Base-by-base conservation (phyloP, 179 eudicot species). In the Spergularia azorica region DNA sequence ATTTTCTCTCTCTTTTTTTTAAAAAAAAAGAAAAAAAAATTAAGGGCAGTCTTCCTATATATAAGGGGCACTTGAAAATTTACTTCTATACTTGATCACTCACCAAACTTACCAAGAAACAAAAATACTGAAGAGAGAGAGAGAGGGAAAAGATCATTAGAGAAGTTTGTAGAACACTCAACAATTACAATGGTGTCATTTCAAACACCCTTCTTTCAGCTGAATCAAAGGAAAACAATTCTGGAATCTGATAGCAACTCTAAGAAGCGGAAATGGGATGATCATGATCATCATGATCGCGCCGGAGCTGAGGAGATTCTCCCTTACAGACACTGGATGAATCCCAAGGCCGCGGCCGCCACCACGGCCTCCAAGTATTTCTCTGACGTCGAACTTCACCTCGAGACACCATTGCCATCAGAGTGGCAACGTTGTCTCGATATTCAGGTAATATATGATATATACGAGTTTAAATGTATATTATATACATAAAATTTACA, bases 341-440 rank as follows among this genome's bases (percentile, higher is more conserved):
- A 74, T 64, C 79, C 79, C 57, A 85, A 76, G 64, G 18, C 63
- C 26, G 8, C 32, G 32, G 32, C 71, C 10, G 10, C 50, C 58
- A 16, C 58, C 7, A n/a, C n/a, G n/a, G 17, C 32, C 67, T 7
- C 79, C 14, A 79, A 79, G 60, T 71, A 84, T 13, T 66, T 85
- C 13, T 74, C 80, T 26, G 83, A 81, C 15, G 64, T 81, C 10
- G 85, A 86, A 39, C 87, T 87, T 5, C 86, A 83, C 48, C 87
- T 81, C 57, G 87, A 88, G 71, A 85, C 89, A 21, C 92, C 88
- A 5, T 71, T 91, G 62, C 91, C 96, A 1, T 86, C 83, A 5
- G 96, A 89, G 80, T 91, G 94, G 97, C 96, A 89, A 83, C 83
- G 92, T 13, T 92, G 93, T 71, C 95, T 92, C 52, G 92, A 92